Percentiles rank a stretch among this genome's conserved stretches.
These are phyloP conservation scores for Vitis rupestris DNA, from an alignment of 164 flowering plant genomes.

Conservation along the genomic window DNA sequence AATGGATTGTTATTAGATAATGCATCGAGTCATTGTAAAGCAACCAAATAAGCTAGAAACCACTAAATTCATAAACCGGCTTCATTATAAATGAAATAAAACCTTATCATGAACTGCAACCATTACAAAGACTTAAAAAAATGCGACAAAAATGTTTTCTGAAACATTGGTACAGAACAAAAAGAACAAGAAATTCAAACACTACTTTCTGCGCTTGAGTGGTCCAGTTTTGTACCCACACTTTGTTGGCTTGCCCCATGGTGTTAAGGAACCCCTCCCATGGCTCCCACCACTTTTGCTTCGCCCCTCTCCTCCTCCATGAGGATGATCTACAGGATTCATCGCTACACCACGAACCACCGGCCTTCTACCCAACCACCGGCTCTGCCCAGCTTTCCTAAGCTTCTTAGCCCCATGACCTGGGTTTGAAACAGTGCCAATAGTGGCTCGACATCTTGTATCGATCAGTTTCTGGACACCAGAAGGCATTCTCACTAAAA, in stretches of 20 bases:
- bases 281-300: conserved; percentile 48
- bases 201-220: conserved; percentile 29
- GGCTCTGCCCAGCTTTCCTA: conserved; percentile 44
- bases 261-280: conserved; percentile 38
- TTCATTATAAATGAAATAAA: too few species aligned
- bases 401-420: conserved; percentile 41
- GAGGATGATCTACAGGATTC: conserved; percentile 66
- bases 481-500: conserved; percentile 43
- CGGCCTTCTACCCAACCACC: conserved; percentile 56
- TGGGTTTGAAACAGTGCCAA: conserved; percentile 47
- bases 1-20: too few species aligned
- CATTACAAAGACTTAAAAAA: too few species aligned
- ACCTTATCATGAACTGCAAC: too few species aligned
- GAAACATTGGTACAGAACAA: too few species aligned
- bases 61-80: too few species aligned
- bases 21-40: too few species aligned
- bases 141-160: too few species aligned
- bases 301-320: conserved; percentile 66
- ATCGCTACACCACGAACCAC: conserved; percentile 58
- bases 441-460: conserved; percentile 42
- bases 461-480: conserved; percentile 43
- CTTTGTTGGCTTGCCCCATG: conserved; percentile 66
- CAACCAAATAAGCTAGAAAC: too few species aligned
- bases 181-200: background rate
- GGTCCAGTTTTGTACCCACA: conserved; percentile 34